Evolutionary conservation across 164 flowering plant genomes (phyloP).

Genomic region (Sedum album): DNA sequence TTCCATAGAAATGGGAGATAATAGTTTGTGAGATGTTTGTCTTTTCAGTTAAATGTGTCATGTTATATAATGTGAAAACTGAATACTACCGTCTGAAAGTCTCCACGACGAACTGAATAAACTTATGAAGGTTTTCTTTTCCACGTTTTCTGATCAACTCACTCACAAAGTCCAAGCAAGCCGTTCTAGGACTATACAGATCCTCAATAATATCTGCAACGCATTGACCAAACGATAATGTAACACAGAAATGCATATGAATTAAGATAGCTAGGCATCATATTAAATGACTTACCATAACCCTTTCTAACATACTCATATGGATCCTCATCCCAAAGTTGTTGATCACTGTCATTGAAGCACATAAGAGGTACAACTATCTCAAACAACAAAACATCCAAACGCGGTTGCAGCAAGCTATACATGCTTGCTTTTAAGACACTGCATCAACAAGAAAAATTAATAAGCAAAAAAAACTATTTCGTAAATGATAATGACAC

Average conservation of each 20-base stretch:
- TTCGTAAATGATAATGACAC: no score
- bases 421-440: constrained; percentile 83
- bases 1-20: constrained; percentile 5
- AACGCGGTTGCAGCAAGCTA: constrained; percentile 75
- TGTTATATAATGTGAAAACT: neutral
- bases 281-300: constrained; percentile 58
- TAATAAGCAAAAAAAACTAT: neutral
- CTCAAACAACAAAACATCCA: constrained; percentile 85
- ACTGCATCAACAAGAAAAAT: constrained; percentile 37
- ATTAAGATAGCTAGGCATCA: neutral
- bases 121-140: constrained; percentile 91
- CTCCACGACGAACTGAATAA: constrained; percentile 79
- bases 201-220: constrained; percentile 94
- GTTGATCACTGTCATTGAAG: constrained; percentile 91
- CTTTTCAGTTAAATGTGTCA: neutral
- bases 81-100: constrained; percentile 61
- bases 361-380: constrained; percentile 99
- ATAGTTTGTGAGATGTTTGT: neutral
- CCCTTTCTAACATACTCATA: constrained; percentile 99
- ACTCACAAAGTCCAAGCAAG: constrained; percentile 96
- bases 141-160: constrained; percentile 96
- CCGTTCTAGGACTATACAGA: constrained; percentile 93
- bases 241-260: neutral
- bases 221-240: constrained; percentile 8
- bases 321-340: constrained; percentile 98